Evolutionary conservation across 805 yeast genomes (phyloP).

Genomic region (Helenozyma baotianmanensis): DNA sequence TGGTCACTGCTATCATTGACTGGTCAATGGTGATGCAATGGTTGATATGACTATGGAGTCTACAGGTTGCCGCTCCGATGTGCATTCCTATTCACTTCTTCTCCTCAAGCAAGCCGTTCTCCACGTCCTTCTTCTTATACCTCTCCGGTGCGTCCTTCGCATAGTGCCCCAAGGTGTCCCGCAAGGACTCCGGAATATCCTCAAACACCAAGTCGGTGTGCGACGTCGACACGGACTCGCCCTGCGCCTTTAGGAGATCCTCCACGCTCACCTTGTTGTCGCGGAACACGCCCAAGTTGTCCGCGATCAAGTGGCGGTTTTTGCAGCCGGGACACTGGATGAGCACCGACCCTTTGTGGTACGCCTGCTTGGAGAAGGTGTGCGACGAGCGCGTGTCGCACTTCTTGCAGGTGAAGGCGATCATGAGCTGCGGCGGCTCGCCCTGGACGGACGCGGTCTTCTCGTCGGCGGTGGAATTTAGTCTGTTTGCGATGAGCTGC

Average conservation of each 20-base stretch:
- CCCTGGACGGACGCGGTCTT: constrained; percentile 36
- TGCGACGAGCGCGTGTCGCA: constrained; percentile 84
- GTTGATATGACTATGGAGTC: too few species aligned
- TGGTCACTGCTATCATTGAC: too few species aligned
- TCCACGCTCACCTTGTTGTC: constrained; percentile 74
- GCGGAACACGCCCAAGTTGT: constrained; percentile 63
- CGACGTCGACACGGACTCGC: constrained; percentile 64
- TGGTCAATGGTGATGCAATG: too few species aligned
- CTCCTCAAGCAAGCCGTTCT: background rate
- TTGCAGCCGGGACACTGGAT: constrained; percentile 91
- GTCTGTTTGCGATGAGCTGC: too few species aligned
- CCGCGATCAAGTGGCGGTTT: constrained; percentile 86
- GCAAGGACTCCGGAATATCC: constrained; percentile 57
- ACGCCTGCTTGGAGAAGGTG: constrained; percentile 89
- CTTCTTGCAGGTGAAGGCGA: constrained; percentile 88
- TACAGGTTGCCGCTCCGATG: too few species aligned
- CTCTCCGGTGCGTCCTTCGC: constrained; percentile 65
- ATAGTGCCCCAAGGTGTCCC: constrained; percentile 51
- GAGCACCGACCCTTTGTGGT: constrained; percentile 77
- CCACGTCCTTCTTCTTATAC: constrained; percentile 14
- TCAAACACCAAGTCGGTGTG: constrained; percentile 68
- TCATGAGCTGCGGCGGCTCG: constrained; percentile 76
- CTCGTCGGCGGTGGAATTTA: background rate
- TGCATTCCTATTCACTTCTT: too few species aligned
- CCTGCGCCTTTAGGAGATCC: constrained; percentile 70